Percentiles rank a stretch among this genome's conserved stretches.
phyloP scores from a whole-genome alignment of 176 grass and related monocot genomes.

The Eragrostis curvula region DNA sequence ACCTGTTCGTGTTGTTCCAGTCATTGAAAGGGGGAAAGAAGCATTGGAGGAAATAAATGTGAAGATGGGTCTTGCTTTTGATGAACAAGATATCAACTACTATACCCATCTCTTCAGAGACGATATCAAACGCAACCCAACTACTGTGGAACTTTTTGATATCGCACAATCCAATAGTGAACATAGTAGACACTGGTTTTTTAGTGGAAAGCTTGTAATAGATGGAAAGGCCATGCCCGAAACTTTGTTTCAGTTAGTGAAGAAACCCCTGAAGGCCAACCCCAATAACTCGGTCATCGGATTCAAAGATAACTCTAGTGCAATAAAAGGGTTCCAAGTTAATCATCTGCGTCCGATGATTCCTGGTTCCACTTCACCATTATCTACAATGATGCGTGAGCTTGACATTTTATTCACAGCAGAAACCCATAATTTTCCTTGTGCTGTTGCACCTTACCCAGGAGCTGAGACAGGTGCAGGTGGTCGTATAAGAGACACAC shows the following conservation, averaged over 20 bases:
- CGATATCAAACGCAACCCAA: conserved; percentile 86
- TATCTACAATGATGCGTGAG: conserved; percentile 53
- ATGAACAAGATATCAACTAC: conserved; percentile 92
- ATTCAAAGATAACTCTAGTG: conserved; percentile 94
- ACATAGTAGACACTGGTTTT: conserved; percentile 94
- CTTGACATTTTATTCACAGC: conserved; percentile 89
- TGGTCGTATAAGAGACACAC: conserved; percentile 90
- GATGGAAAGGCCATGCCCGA: conserved; percentile 70
- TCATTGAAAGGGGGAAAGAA: conserved; percentile 73
- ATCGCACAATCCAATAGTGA: conserved; percentile 92
- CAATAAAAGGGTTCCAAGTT: conserved; percentile 78
- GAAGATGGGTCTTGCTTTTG: conserved; percentile 90
- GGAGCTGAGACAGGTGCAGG: conserved; percentile 87
- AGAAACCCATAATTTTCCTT: conserved; percentile 97
- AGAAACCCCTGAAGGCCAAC: conserved; percentile 79
- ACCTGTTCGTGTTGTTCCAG: conserved; percentile 62
- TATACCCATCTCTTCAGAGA: conserved; percentile 84
- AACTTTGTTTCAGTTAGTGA: conserved; percentile 91
- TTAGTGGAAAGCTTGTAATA: conserved; percentile 81
- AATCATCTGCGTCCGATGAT: conserved; percentile 65
- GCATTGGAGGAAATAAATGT: conserved; percentile 94
- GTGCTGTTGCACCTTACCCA: conserved; percentile 86
- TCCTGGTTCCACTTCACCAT: conserved; percentile 61
- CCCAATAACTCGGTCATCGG: conserved; percentile 87
- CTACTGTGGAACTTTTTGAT: conserved; percentile 89